Conservation (phyloP, 2,329 filamentous ascomycete genomes). For the Teratosphaeria destructans region DNA sequence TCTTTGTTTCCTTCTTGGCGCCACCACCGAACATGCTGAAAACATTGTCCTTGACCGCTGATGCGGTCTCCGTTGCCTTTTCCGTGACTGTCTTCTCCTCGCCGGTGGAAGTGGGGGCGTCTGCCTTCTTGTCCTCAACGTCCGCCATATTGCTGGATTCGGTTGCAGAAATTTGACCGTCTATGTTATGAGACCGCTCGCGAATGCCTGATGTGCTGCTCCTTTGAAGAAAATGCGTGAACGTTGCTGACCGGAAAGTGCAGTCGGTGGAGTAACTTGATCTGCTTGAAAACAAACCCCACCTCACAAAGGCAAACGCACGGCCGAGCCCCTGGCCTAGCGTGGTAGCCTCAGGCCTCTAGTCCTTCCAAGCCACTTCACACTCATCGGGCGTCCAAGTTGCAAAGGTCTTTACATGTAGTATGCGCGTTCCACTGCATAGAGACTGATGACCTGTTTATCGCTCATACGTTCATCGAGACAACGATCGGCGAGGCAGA, state of each 20-base stretch:
- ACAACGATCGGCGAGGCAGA: too few relatives aligned
- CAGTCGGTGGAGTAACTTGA: neutral
- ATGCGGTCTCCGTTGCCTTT: constrained; percentile 26
- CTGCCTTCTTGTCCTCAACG: constrained; percentile 22
- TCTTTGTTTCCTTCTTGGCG: constrained; percentile 93
- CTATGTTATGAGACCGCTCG: neutral
- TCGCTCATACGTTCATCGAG: too few relatives aligned
- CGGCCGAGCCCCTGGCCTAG: neutral
- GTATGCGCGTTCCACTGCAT: too few relatives aligned
- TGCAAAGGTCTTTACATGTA: too few relatives aligned
- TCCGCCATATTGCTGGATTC: constrained; percentile 17
- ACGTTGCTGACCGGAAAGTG: neutral
- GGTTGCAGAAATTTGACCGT: neutral
- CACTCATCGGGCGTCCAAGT: neutral
- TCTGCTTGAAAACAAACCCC: neutral
- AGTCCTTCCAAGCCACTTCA: neutral
- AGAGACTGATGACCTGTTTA: too few relatives aligned
- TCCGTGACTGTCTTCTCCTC: constrained; percentile 29
- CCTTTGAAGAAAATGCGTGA: neutral
- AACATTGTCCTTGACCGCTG: constrained; percentile 48
- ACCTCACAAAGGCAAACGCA: neutral
- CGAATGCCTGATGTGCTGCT: neutral
- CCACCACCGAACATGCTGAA: constrained; percentile 99
- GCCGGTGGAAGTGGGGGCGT: constrained; percentile 29
- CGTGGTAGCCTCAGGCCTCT: neutral